Evolutionary conservation across 2,329 filamentous ascomycete species (phyloP), one percentile per base, ranked within the genome.

Genomic region (Alternaria hordeiaustralica): DNA sequence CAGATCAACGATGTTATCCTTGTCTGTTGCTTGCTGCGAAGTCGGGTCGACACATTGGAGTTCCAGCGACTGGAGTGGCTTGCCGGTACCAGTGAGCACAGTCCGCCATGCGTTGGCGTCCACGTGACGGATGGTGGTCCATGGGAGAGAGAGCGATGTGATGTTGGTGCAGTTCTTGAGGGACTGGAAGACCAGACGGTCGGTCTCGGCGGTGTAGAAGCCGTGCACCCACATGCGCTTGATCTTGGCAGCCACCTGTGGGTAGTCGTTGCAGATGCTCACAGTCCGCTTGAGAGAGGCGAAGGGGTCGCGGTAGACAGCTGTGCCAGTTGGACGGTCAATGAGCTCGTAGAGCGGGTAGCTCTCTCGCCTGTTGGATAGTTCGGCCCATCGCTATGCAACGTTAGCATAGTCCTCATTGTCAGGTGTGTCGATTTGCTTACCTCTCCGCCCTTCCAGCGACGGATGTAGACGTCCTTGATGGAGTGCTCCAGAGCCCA

Each of bases 151-250:
- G 23, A 86, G 75, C 45, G 81, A 82, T 10, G 81, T 80, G 15
- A 87, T 76, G 62, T 83, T 82, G 43, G 71, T 75, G 74, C 84
- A 87, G 68, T 80, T 81, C 60, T 79, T 78, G 33, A 87, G 77
- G 50, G 84, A 82, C 15, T 81, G 78, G 61, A 86, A 83, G 55
- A 87, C 82, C 63, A 84, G 78, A 28, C 79, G 78, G 69, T 85
- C 83, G 5, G 84, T 86, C 66, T 86, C 81, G 50, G 82, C 79
- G 7, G 81, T 82, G 75, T 86, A 83, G 73, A 86, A 86, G 54
- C 85, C 85, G 61, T 86, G 83, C 73, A 87, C 86, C 84, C 84
- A 87, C 70, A 87, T 79, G 49, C 84, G 83, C 59, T 81, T 83
- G 59, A 87, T 84, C 69, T 85, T 81, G 21, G 78, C 76, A 4